These are phyloP conservation scores for Mycosphaerella sp. DNA, from an alignment of 2,329 filamentous ascomycete genomes.

Conservation along the genomic window DNA sequence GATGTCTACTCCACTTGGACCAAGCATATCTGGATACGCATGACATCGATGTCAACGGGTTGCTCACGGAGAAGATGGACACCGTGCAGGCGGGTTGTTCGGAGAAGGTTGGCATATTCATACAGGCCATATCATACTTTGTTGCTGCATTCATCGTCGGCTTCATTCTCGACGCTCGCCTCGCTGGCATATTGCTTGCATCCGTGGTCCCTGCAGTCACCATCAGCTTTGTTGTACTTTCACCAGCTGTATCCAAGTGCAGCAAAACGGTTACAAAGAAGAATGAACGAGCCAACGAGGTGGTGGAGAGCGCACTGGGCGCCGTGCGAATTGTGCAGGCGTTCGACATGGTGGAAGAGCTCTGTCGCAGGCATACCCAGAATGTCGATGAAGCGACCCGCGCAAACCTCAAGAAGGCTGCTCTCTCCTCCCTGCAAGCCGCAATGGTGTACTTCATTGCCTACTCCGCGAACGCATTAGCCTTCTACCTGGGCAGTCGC, in stretches of 20 bases:
- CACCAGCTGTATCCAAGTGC: conserved; percentile 37
- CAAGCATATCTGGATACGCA: conserved; percentile 48
- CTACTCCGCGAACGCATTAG: conserved; percentile 42
- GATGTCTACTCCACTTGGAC: conserved; percentile 46
- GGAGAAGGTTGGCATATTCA: conserved; percentile 44
- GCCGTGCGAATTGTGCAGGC: conserved; percentile 46
- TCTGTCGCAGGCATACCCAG: conserved; percentile 36
- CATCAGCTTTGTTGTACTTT: conserved; percentile 39
- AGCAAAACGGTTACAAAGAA: conserved; percentile 36
- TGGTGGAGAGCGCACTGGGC: conserved; percentile 42
- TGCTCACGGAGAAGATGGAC: conserved; percentile 43
- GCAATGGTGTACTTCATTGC: conserved; percentile 42
- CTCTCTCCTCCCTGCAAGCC: conserved; percentile 38
- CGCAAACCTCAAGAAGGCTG: conserved; percentile 38
- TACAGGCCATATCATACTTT: conserved; percentile 43
- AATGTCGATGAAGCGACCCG: conserved; percentile 34
- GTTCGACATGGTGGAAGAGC: conserved; percentile 39
- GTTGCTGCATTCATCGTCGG: conserved; percentile 41
- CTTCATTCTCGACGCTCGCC: conserved; percentile 39
- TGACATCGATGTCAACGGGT: conserved; percentile 44
- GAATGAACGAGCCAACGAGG: conserved; percentile 39
- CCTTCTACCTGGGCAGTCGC: conserved; percentile 41
- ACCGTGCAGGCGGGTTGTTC: conserved; percentile 43
- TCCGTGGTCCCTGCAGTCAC: conserved; percentile 47
- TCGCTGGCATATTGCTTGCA: conserved; percentile 40